Percentiles rank a stretch among this genome's conserved stretches.
Evolutionary conservation across 2,329 filamentous ascomycete genomes (phyloP).

Genomic region (Talaromyces sp.): DNA sequence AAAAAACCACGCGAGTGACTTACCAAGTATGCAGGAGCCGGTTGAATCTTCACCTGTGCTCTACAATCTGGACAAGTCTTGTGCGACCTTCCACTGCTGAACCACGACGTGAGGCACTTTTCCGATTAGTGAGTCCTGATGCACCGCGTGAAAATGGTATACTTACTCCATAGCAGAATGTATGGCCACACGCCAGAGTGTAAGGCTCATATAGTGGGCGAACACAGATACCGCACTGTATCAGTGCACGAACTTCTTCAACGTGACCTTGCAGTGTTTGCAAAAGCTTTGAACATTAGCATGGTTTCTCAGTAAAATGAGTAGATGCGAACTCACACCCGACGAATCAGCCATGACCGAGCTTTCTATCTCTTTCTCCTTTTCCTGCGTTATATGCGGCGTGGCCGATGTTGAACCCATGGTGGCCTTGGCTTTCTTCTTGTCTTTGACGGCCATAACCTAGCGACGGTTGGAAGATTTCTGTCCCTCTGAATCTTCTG

Average conservation of each 20-base stretch:
- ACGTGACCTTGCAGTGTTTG: constrained; percentile 53
- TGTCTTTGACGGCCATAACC: constrained; percentile 11
- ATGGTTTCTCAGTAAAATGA: constrained; percentile 11
- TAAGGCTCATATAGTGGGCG: constrained; percentile 67
- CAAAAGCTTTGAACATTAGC: constrained; percentile 30
- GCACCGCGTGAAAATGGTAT: not conserved
- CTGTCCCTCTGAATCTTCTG: not conserved
- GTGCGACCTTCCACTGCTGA: constrained; percentile 50
- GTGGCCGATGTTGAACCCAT: constrained; percentile 13
- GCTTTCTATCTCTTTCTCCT: not conserved
- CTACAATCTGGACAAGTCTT: constrained; percentile 69
- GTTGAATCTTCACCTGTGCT: constrained; percentile 54
- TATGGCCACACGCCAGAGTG: constrained; percentile 65
- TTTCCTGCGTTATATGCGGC: not conserved
- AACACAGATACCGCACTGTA: constrained; percentile 67
- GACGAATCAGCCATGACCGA: constrained; percentile 21
- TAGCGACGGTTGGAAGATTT: not conserved
- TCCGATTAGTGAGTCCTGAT: constrained; percentile 13
- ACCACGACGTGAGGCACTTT: constrained; percentile 57
- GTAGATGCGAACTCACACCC: constrained; percentile 28
- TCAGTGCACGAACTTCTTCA: constrained; percentile 56
- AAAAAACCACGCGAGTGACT: constrained; percentile 22
- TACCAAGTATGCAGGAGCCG: constrained; percentile 63
- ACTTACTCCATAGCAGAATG: constrained; percentile 65
- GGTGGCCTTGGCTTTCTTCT: constrained; percentile 5